A percentile compares a stretch with the other conserved stretches of the same genome.
phyloP scores from a whole-genome alignment of 2,329 filamentous ascomycete species.

The Trichoderma hamatum region DNA sequence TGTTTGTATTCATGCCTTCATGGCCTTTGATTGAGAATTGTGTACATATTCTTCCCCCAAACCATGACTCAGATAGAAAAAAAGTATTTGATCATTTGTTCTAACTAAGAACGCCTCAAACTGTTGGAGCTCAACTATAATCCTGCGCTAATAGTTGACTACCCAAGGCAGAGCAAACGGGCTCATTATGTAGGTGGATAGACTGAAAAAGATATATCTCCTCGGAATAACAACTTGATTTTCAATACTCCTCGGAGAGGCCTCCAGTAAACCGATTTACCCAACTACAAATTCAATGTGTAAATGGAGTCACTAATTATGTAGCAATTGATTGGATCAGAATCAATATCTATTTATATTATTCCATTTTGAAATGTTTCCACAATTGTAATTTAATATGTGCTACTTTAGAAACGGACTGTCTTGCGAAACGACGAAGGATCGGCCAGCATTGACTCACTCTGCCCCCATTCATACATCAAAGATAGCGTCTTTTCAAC shows the following conservation, averaged over 20 bases:
- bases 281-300: not conserved
- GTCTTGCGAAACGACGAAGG: no score
- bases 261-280: not conserved
- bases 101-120: no score
- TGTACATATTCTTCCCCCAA: no score
- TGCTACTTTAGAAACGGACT: not conserved
- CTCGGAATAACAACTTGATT: not conserved
- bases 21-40: no score
- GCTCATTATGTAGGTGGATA: no score
- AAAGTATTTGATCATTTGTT: no score
- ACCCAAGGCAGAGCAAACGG: not conserved
- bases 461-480: not conserved
- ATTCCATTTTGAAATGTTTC: not conserved
- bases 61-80: no score
- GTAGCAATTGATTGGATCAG: not conserved
- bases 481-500: not conserved
- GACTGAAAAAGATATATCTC: no score
- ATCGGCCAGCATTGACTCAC: no score
- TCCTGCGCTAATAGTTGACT: not conserved
- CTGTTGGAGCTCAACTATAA: not conserved
- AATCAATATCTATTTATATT: not conserved
- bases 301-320: not conserved
- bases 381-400: not conserved
- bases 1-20: no score
- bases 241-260: not conserved